Percentiles rank a stretch among this genome's conserved stretches.
Conservation (phyloP, 306 rosid species). For the Vicia sativa region DNA sequence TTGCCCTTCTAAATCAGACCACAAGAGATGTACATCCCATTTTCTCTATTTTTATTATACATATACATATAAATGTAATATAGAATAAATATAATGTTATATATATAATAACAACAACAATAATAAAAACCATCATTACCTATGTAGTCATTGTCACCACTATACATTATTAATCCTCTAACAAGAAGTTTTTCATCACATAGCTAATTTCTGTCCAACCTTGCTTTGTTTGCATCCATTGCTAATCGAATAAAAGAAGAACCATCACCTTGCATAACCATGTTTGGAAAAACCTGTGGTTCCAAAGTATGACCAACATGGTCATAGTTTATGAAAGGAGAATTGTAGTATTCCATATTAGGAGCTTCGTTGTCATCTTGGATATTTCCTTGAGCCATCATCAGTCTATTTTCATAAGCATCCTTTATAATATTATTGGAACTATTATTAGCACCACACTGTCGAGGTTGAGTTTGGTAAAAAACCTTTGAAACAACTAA, state of each 20-base stretch:
- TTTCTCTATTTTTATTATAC: no score
- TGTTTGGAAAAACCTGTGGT: conserved; percentile 69
- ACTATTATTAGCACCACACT: conserved; percentile 46
- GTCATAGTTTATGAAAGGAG: conserved; percentile 57
- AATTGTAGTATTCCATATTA: conserved; percentile 56
- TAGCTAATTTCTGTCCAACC: conserved; percentile 53
- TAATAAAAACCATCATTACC: conserved; percentile 27
- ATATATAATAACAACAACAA: conserved; percentile 14
- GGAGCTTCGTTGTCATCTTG: conserved; percentile 42
- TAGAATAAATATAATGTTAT: no score
- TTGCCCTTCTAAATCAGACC: no score
- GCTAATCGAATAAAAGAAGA: conserved; percentile 65
- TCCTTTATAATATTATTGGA: conserved; percentile 47
- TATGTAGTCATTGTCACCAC: conserved; percentile 25
- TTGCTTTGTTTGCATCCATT: conserved; percentile 67
- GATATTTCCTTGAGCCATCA: conserved; percentile 28
- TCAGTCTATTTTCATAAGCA: conserved; percentile 39
- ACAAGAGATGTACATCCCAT: no score
- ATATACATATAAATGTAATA: no score
- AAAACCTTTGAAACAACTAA: conserved; percentile 84
- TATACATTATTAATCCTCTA: conserved; percentile 14
- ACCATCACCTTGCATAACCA: conserved; percentile 78
- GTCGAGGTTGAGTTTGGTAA: conserved; percentile 87
- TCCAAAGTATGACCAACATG: conserved; percentile 53
- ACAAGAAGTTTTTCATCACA: conserved; percentile 26